Base-by-base conservation (phyloP, 73 alveolate genomes). In the Tetrahymena malaccensis region DNA sequence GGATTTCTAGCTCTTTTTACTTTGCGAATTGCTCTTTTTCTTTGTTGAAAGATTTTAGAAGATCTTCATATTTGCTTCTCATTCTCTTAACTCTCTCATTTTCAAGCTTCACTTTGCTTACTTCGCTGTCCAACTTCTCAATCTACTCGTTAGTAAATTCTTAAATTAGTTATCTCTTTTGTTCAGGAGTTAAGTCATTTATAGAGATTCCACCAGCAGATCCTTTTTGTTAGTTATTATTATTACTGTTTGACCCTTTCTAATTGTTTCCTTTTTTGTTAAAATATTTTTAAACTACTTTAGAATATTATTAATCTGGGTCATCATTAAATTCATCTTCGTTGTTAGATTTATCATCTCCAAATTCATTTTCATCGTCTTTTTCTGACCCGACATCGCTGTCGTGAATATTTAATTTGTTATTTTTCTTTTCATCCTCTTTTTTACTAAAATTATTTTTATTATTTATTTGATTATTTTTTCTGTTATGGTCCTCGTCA, bases 51-150 rank as follows among this genome's bases (percentile, higher is more conserved):
- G 56, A 85, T 85, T 57, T 95, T 43, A 95, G 84, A 43, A 85
- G 93, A 89, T 95, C 97, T 10, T 95, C 97, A 33, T 34, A 95
- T 44, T 95, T 95, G n/a, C 70, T 44, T 95, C 94, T 95, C 50
- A 94, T 94, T 89, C 94, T 95, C 55, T 89, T 95, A 3, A 95
- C 97, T 93, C 85, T 95, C 38, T 95, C 97, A 95, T 95, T 95
- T 58, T 95, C 97, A 85, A 55, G 85, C 57, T 95, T 85, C 25
- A 95, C 93, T 85, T 95, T 95, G 44, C 93, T 70, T 6, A 95
- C 55, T 93, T 95, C 95, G 34, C 93, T 38, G 89, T 93, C 93
- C 34, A 95, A 50, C 25, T 43, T 34, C 33, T 95, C 95, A 44
- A 95, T 95, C 34, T 95, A 55, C 3, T 95, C 97, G 55, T 43